Evolutionary conservation across 2,329 filamentous ascomycete species (phyloP).

Genomic region (Pseudogymnoascus sp.): DNA sequence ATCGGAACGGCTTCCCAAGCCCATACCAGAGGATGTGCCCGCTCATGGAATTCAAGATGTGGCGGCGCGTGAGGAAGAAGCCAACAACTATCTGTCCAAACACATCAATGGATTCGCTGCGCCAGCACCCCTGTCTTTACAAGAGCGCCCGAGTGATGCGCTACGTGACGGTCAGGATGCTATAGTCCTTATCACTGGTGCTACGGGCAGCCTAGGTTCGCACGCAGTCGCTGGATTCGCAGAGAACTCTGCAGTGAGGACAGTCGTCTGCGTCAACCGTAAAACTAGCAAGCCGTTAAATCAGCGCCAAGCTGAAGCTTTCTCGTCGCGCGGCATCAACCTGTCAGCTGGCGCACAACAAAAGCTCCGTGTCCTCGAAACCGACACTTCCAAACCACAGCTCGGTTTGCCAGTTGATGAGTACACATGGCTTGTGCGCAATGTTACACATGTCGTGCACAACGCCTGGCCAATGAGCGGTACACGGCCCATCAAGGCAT

Average conservation of each 20-base stretch:
- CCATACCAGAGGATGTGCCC: background rate
- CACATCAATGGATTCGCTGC: too few relatives aligned
- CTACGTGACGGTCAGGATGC: too few relatives aligned
- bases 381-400: conserved; percentile 33
- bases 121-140: background rate
- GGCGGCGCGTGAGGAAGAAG: too few relatives aligned
- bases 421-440: conserved; percentile 32
- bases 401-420: conserved; percentile 35
- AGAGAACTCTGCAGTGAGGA: conserved; percentile 19
- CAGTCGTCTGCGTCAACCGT: conserved; percentile 41
- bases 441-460: conserved; percentile 43
- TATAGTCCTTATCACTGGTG: conserved; percentile 28
- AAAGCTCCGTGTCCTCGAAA: conserved; percentile 36
- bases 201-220: conserved; percentile 31
- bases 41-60: too few relatives aligned
- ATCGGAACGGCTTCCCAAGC: background rate
- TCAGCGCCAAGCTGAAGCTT: conserved; percentile 30
- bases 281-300: conserved; percentile 22
- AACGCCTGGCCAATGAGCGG: conserved; percentile 45
- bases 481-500: conserved; percentile 32
- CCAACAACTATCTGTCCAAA: too few relatives aligned
- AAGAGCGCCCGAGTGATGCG: conserved; percentile 3
- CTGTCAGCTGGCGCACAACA: conserved; percentile 16
- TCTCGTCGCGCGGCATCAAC: conserved; percentile 23
- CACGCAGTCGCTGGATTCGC: conserved; percentile 24